These are phyloP conservation scores for Conringia planisiliqua DNA, from an alignment of 345 rosid genomes.

Conservation along the genomic window DNA sequence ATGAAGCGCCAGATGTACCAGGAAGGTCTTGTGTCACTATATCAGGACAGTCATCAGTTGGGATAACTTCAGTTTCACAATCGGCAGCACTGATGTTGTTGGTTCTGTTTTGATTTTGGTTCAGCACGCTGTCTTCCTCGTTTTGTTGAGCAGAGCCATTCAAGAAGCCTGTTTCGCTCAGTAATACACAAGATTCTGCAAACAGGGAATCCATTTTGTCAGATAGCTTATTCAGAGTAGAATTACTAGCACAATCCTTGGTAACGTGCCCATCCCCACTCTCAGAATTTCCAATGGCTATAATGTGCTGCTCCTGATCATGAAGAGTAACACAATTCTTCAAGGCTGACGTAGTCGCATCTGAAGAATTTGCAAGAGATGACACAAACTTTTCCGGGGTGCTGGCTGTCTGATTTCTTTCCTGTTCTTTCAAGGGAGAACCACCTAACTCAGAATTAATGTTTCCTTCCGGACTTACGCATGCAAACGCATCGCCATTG, in stretches of 20 bases:
- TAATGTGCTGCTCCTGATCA: conserved; percentile 29
- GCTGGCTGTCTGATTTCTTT: conserved; percentile 23
- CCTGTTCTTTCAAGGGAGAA: conserved; percentile 35
- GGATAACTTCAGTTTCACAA: conserved; percentile 29
- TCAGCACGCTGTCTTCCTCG: conserved; percentile 32
- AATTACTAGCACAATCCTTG: conserved; percentile 19
- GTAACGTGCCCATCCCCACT: conserved; percentile 28
- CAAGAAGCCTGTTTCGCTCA: conserved; percentile 25
- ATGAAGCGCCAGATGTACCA: conserved; percentile 34
- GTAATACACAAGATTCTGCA: conserved; percentile 35
- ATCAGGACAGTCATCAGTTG: conserved; percentile 31
- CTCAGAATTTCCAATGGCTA: conserved; percentile 14
- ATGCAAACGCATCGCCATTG: conserved; percentile 9
- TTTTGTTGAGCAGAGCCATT: conserved; percentile 32
- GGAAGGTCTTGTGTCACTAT: conserved; percentile 34
- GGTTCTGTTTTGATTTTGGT: conserved; percentile 31
- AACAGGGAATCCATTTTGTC: conserved; percentile 28
- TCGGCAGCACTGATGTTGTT: conserved; percentile 28
- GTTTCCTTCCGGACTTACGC: conserved; percentile 30
- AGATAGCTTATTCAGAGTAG: conserved; percentile 21
- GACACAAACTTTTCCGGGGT: conserved; percentile 31
- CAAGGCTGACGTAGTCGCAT: conserved; percentile 32
- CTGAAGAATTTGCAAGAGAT: conserved; percentile 37
- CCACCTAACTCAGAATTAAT: conserved; percentile 16
- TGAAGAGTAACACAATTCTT: conserved; percentile 30